phyloP scores from a whole-genome alignment of 768 basidiomycete genomes.

The Lactifluus rugatus region DNA sequence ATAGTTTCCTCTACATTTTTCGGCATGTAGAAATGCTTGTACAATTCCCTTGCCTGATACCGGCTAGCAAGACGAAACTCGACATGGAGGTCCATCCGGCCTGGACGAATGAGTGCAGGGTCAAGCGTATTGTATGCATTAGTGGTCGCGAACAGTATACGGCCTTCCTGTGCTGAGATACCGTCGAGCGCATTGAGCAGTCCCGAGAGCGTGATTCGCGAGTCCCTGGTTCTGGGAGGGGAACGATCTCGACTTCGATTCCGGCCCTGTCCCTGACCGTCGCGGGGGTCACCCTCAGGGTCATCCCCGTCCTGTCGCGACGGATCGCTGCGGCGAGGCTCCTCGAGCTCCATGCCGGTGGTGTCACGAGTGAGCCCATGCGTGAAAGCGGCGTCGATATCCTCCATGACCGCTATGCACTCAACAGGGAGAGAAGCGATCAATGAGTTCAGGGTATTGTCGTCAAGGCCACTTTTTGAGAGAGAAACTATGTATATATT shows the following conservation, averaged over 20 bases:
- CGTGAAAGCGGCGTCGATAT: constrained; percentile 70
- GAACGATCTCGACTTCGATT: background rate
- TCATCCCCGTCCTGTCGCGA: constrained; percentile 14
- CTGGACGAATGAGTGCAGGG: constrained; percentile 64
- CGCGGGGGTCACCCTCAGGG: constrained; percentile 3
- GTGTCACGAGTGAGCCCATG: constrained; percentile 32
- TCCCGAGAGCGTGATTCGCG: constrained; percentile 56
- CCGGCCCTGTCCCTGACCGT: background rate
- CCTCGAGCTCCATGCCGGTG: constrained; percentile 13
- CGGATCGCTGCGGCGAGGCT: constrained; percentile 27
- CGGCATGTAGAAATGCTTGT: constrained; percentile 57
- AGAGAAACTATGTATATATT: constrained; percentile 68
- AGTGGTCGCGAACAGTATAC: constrained; percentile 69
- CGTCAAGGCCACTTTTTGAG: constrained; percentile 53
- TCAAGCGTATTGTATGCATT: constrained; percentile 66
- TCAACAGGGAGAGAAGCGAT: constrained; percentile 55
- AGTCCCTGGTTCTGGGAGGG: background rate
- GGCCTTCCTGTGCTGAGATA: constrained; percentile 72
- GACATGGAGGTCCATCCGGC: constrained; percentile 72
- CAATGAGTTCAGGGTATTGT: constrained; percentile 45
- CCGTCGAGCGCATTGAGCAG: constrained; percentile 75
- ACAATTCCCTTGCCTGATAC: constrained; percentile 58
- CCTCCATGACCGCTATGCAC: constrained; percentile 75
- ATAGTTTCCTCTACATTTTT: constrained; percentile 22
- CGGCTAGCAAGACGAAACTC: constrained; percentile 68